These are phyloP conservation scores for Ilyonectria destructans DNA, from an alignment of 2,329 filamentous ascomycete genomes.

Conservation along the genomic window DNA sequence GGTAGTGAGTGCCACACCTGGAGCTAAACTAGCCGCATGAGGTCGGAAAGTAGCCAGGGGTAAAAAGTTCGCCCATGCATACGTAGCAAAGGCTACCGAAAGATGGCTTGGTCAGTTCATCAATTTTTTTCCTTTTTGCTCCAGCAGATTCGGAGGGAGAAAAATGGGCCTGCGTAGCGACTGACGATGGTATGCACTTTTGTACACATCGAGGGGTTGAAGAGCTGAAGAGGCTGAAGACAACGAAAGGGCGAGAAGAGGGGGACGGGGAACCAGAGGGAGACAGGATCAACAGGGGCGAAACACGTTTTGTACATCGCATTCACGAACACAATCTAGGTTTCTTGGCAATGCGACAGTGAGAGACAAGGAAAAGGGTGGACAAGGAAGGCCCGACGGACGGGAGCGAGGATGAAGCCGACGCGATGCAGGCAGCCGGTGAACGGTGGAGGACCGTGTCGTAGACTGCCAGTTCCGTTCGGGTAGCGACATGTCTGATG, in stretches of 20 bases:
- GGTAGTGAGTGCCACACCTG: conserved; percentile 8
- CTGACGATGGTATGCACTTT: neutral
- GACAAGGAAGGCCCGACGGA: conserved; percentile 16
- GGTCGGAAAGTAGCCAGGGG: conserved; percentile 26
- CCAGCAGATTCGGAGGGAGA: conserved; percentile 9
- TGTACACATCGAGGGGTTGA: neutral
- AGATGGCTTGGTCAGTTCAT: conserved; percentile 19
- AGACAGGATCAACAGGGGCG: neutral
- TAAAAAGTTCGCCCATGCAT: conserved; percentile 9
- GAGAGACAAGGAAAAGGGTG: neutral
- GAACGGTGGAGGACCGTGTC: conserved; percentile 40
- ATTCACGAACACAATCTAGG: neutral
- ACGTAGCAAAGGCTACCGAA: conserved; percentile 14
- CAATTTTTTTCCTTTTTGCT: neutral
- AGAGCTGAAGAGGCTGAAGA: conserved; percentile 9
- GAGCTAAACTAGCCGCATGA: conserved; percentile 28
- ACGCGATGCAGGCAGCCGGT: conserved; percentile 40
- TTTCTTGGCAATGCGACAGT: neutral
- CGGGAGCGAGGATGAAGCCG: conserved; percentile 20
- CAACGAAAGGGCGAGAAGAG: conserved; percentile 4
- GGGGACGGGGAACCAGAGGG: neutral
- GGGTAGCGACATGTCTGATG: conserved; percentile 16
- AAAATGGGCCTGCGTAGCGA: conserved; percentile 14
- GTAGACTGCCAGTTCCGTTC: conserved; percentile 9
- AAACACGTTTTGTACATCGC: neutral